Conservation (phyloP, 208 protist species). For the Crithidia expoeki region DNA sequence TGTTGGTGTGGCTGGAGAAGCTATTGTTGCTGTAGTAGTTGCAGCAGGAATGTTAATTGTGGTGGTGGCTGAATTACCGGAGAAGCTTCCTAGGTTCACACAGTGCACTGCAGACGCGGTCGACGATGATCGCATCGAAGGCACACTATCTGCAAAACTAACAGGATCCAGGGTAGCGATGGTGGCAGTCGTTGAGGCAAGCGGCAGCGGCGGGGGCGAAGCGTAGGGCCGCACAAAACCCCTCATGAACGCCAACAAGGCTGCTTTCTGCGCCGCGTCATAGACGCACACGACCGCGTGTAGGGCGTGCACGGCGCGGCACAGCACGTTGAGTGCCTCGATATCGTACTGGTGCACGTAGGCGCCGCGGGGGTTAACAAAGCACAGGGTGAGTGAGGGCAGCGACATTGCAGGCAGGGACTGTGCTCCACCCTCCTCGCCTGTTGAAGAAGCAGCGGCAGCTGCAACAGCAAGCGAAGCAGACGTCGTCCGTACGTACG, state of each 20-base stretch:
- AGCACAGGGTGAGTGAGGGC: constrained; percentile 25
- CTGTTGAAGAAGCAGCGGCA: neutral
- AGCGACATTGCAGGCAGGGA: neutral
- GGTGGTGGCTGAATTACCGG: neutral
- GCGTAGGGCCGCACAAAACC: neutral
- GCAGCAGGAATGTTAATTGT: neutral
- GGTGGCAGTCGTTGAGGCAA: neutral
- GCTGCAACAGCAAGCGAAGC: neutral
- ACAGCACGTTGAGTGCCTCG: constrained; percentile 37
- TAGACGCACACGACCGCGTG: constrained; percentile 24
- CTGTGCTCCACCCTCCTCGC: neutral
- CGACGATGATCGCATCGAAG: neutral
- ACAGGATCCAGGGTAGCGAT: neutral
- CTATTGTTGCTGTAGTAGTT: neutral
- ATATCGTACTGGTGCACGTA: constrained; percentile 32
- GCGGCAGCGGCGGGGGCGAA: neutral
- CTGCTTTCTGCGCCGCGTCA: constrained; percentile 25
- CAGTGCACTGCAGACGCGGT: neutral
- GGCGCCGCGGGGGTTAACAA: constrained; percentile 30
- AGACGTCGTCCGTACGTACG: neutral
- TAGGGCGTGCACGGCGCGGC: constrained; percentile 26
- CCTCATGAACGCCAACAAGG: constrained; percentile 19
- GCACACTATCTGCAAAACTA: neutral
- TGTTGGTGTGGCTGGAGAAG: neutral
- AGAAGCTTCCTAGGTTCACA: neutral